phyloP scores from a whole-genome alignment of 208 protist genomes.

The Trypanosoma lewisi region DNA sequence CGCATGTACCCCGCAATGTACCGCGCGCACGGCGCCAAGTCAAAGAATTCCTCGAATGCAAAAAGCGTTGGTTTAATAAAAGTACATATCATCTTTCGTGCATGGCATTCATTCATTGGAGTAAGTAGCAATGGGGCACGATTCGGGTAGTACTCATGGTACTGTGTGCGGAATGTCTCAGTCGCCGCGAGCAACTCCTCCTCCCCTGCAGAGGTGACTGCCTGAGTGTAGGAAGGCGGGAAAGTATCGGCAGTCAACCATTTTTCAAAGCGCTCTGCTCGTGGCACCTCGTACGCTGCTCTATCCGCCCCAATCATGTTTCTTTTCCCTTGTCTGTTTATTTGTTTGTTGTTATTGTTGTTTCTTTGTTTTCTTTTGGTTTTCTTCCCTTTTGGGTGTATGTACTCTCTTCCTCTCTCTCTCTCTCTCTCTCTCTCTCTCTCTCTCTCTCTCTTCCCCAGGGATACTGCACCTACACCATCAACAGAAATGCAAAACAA shows the following conservation, averaged over 20 bases:
- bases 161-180: slow-evolving; percentile 67
- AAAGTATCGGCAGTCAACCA: slow-evolving; percentile 45
- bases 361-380: background rate
- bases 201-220: slow-evolving; percentile 66
- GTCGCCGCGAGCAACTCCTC: slow-evolving; percentile 51
- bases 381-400: background rate
- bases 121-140: slow-evolving; percentile 73
- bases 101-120: slow-evolving; percentile 71
- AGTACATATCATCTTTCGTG: slow-evolving; percentile 89
- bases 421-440: too few species aligned
- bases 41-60: slow-evolving; percentile 75
- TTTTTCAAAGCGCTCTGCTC: slow-evolving; percentile 37
- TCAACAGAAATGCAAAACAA: slow-evolving; percentile 2
- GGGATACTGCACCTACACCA: background rate
- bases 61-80: slow-evolving; percentile 86
- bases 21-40: slow-evolving; percentile 47
- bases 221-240: slow-evolving; percentile 56
- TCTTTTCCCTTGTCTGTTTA: slow-evolving; percentile 14
- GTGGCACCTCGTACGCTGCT: slow-evolving; percentile 13
- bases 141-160: slow-evolving; percentile 74
- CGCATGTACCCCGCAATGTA: slow-evolving; percentile 86
- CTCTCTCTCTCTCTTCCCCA: background rate
- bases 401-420: too few species aligned
- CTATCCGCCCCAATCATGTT: slow-evolving; percentile 9
- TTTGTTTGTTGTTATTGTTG: slow-evolving; percentile 7